These are phyloP conservation scores for Epichloe hybrida DNA, from an alignment of 2,329 filamentous ascomycete species.

Conservation along the genomic window DNA sequence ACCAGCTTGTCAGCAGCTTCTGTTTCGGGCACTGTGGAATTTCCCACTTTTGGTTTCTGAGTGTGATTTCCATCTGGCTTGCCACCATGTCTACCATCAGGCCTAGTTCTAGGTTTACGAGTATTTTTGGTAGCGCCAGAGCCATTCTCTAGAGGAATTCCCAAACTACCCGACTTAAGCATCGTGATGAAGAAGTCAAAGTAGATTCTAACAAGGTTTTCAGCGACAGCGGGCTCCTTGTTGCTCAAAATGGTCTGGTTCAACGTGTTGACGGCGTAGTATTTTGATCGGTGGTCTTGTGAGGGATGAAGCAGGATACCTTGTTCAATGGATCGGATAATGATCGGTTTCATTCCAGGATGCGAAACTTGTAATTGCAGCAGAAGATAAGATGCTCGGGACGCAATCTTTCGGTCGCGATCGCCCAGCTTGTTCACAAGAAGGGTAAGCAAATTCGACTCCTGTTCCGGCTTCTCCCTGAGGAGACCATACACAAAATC, in stretches of 20 bases:
- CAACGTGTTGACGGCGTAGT: constrained; percentile 90
- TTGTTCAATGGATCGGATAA: constrained; percentile 73
- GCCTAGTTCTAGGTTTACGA: constrained; percentile 15
- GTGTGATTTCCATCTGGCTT: constrained; percentile 10
- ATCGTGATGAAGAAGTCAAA: constrained; percentile 78
- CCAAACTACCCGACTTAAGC: constrained; percentile 45
- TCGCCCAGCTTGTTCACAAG: constrained; percentile 96
- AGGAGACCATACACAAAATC: constrained; percentile 86
- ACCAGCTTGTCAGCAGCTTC: constrained; percentile 69
- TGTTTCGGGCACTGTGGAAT: constrained; percentile 47
- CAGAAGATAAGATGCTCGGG: constrained; percentile 83
- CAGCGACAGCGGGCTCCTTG: constrained; percentile 70
- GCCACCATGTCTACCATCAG: constrained; percentile 3
- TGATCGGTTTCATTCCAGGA: constrained; percentile 83
- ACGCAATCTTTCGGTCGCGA: constrained; percentile 88
- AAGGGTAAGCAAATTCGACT: constrained; percentile 80
- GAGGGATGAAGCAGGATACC: constrained; percentile 79
- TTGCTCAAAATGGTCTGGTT: constrained; percentile 89
- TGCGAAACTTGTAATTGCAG: constrained; percentile 81
- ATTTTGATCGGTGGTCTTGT: constrained; percentile 78
- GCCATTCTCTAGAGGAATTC: constrained; percentile 30
- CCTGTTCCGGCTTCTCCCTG: constrained; percentile 93
- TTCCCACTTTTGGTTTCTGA: constrained; percentile 2
- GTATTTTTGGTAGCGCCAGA: constrained; percentile 15
- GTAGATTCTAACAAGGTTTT: constrained; percentile 76